A percentile compares a stretch with the other conserved stretches of the same genome.
phyloP scores from a whole-genome alignment of 225 moss, liverwort and hornwort genomes.

The Physcomitrium patens region DNA sequence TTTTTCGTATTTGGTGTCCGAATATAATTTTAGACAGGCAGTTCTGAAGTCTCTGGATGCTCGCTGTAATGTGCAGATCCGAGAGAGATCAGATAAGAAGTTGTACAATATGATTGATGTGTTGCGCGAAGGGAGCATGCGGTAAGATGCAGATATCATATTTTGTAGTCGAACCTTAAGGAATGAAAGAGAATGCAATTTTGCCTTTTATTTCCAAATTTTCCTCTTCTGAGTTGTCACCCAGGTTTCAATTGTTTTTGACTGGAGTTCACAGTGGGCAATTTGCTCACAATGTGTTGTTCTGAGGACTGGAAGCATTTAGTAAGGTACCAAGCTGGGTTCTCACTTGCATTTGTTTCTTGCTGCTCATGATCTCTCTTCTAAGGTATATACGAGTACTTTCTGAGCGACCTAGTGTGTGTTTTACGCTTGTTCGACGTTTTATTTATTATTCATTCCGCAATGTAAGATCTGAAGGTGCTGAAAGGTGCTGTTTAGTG shows the following conservation, averaged over 20 bases:
- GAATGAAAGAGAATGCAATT: constrained; percentile 8
- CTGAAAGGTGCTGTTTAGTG: not conserved
- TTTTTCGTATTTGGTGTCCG: not conserved
- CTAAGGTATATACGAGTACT: not conserved
- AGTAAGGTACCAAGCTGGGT: constrained; percentile 5
- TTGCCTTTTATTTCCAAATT: constrained; percentile 12
- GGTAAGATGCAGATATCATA: constrained; percentile 37
- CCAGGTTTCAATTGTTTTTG: not conserved
- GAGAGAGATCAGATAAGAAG: constrained; percentile 65
- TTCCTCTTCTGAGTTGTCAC: not conserved
- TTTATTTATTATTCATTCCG: not conserved
- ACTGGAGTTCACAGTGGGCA: not conserved
- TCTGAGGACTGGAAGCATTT: not conserved
- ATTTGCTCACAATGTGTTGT: not conserved
- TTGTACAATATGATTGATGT: constrained; percentile 96
- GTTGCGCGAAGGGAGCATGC: constrained; percentile 89
- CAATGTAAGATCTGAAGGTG: not conserved
- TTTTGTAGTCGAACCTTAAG: not conserved
- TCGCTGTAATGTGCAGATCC: constrained; percentile 59
- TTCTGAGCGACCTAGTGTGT: not conserved
- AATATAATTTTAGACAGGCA: not conserved
- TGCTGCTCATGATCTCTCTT: constrained; percentile 5
- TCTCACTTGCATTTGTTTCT: not conserved
- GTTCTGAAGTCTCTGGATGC: constrained; percentile 18
- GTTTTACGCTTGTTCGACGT: not conserved